A percentile compares a stretch with the other conserved stretches of the same genome.
phyloP scores from a whole-genome alignment of 2,329 filamentous ascomycete genomes.

The Epichloe glyceriae region DNA sequence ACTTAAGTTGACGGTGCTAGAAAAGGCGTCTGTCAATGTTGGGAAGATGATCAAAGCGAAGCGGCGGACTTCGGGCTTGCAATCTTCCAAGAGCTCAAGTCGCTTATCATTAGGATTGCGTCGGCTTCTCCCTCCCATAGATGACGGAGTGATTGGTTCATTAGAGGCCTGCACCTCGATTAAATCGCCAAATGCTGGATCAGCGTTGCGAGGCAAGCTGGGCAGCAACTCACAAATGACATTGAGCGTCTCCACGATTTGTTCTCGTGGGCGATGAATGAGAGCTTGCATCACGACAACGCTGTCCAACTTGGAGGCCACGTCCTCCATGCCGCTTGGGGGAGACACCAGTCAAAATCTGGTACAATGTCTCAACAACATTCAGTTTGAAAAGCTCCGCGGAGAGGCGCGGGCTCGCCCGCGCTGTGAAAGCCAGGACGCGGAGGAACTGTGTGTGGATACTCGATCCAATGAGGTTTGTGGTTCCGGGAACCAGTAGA shows the following conservation, averaged over 20 bases:
- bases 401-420: conserved; percentile 75
- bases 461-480: conserved; percentile 83
- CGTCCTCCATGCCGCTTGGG: conserved; percentile 67
- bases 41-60: conserved; percentile 90
- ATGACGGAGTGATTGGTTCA: conserved; percentile 28
- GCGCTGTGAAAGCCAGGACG: conserved; percentile 79
- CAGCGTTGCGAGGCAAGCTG: conserved; percentile 46
- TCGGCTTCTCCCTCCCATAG: conserved; percentile 15
- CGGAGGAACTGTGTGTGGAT: conserved; percentile 95
- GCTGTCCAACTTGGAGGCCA: conserved; percentile 80
- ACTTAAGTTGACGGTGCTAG: conserved; percentile 88
- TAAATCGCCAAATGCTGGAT: conserved; percentile 29
- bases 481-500: conserved; percentile 82
- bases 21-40: conserved; percentile 91
- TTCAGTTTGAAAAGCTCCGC: conserved; percentile 91
- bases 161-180: conserved; percentile 26
- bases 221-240: conserved; percentile 93
- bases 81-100: conserved; percentile 67
- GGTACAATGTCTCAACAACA: conserved; percentile 92
- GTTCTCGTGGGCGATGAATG: conserved; percentile 87
- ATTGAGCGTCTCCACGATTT: conserved; percentile 93
- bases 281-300: conserved; percentile 98
- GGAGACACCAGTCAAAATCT: conserved; percentile 91
- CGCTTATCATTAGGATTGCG: conserved; percentile 62
- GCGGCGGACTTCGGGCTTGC: conserved; percentile 74